Percentiles rank a stretch among this genome's conserved stretches.
phyloP scores from a whole-genome alignment of 1,284 basidiomycete genomes.

The Puccinia triticina region DNA sequence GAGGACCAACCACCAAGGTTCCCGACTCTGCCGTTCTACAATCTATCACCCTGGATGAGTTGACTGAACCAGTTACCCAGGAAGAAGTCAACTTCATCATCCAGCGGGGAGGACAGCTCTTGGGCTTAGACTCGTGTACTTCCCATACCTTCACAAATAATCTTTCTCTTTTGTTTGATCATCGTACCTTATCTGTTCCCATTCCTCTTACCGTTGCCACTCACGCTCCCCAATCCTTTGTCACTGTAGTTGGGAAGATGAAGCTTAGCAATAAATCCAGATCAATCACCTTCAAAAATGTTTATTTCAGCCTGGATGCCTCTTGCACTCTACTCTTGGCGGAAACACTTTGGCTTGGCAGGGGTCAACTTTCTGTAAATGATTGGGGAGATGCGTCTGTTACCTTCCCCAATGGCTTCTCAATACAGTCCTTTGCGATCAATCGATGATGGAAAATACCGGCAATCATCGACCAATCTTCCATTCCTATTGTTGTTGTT shows the following conservation, averaged over 20 bases:
- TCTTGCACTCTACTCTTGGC: conserved; percentile 3
- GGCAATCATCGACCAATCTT: neutral
- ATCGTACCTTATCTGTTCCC: neutral
- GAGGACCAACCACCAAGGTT: neutral
- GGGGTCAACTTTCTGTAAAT: neutral
- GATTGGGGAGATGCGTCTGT: neutral
- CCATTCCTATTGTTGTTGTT: neutral
- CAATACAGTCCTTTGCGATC: neutral
- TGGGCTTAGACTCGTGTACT: conserved; percentile 19
- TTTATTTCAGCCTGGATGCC: conserved; percentile 4
- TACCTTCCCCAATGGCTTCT: neutral
- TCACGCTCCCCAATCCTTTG: neutral
- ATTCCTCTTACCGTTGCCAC: neutral
- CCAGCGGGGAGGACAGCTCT: neutral
- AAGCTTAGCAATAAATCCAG: neutral
- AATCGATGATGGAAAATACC: neutral
- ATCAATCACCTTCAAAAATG: conserved; percentile 1
- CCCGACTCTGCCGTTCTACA: neutral
- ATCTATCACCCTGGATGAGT: neutral
- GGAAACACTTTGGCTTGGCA: neutral
- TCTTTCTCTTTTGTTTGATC: neutral
- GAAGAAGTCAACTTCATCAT: neutral
- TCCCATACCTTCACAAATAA: conserved; percentile 16
- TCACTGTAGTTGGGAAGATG: conserved; percentile 23
- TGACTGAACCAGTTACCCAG: neutral